Evolutionary conservation across 306 rosid genomes (phyloP).

Genomic region (Comarum palustre): DNA sequence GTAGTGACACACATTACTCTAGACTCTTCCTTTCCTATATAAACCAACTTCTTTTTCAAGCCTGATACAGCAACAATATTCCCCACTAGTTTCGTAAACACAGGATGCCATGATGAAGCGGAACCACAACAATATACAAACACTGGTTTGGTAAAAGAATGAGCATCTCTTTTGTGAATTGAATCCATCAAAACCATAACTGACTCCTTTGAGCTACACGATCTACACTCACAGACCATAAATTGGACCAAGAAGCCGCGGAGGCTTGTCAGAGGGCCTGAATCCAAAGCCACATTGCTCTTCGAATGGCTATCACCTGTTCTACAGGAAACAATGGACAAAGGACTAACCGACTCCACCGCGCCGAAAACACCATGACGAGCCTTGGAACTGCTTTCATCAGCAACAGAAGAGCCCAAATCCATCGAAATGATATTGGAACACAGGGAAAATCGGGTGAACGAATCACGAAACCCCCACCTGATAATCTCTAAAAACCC

Average conservation of each 20-base stretch:
- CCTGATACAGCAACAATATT: constrained; percentile 39
- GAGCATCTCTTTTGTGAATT: constrained; percentile 29
- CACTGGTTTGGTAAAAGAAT: constrained; percentile 47
- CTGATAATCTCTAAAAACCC: constrained; percentile 75
- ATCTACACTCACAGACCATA: constrained; percentile 53
- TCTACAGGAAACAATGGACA: constrained; percentile 49
- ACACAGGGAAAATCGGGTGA: constrained; percentile 12
- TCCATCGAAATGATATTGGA: constrained; percentile 28
- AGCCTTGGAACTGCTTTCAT: constrained; percentile 24
- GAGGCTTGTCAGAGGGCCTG: constrained; percentile 27
- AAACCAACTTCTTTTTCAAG: constrained; percentile 65
- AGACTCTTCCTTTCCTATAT: constrained; percentile 51
- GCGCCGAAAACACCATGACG: constrained; percentile 43
- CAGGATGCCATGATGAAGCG: constrained; percentile 75
- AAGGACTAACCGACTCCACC: constrained; percentile 54
- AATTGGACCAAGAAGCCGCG: constrained; percentile 59
- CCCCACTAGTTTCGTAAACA: constrained; percentile 52
- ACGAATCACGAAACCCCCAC: constrained; percentile 47
- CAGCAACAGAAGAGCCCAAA: constrained; percentile 11
- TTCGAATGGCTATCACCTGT: constrained; percentile 24
- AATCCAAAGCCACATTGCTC: constrained; percentile 14
- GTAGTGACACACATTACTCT: constrained; percentile 60
- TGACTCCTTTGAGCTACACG: constrained; percentile 43
- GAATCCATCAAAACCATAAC: constrained; percentile 22
- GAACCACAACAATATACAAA: constrained; percentile 58